A percentile compares a stretch with the other conserved stretches of the same genome.
These are phyloP conservation scores for Lumnitzera racemosa DNA, from an alignment of 345 rosid species.

Conservation along the genomic window DNA sequence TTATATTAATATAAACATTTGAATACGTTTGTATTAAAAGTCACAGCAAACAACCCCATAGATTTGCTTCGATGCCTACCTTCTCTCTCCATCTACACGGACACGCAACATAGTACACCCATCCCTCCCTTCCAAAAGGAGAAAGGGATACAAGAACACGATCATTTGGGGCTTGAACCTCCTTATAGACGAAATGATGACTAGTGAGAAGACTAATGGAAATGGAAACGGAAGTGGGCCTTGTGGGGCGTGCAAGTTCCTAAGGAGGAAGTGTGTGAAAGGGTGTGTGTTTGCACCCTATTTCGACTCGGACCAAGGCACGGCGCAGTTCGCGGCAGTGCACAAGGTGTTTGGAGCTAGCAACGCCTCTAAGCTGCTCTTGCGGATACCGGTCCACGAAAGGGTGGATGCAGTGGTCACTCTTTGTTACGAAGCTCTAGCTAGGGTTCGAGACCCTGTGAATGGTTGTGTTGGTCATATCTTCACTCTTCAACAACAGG, in stretches of 20 bases:
- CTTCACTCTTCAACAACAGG: slow-evolving; percentile 86
- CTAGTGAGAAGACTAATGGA: background rate
- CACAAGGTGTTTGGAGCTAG: slow-evolving; percentile 92
- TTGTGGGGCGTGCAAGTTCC: slow-evolving; percentile 89
- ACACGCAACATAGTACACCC: too few relatives aligned
- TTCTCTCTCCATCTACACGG: too few relatives aligned
- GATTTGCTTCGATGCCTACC: too few relatives aligned
- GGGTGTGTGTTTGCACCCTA: slow-evolving; percentile 88
- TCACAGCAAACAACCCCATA: too few relatives aligned
- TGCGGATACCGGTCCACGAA: slow-evolving; percentile 46
- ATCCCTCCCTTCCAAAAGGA: too few relatives aligned
- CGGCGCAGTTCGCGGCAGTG: slow-evolving; percentile 75
- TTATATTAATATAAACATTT: too few relatives aligned
- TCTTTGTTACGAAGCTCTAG: slow-evolving; percentile 75
- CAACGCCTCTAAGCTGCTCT: slow-evolving; percentile 76
- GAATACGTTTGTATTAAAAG: too few relatives aligned
- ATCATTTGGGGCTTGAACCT: background rate
- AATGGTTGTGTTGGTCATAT: slow-evolving; percentile 75
- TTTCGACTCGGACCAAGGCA: slow-evolving; percentile 81
- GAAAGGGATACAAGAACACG: too few relatives aligned
- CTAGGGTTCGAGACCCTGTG: slow-evolving; percentile 79
- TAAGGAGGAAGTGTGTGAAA: slow-evolving; percentile 65
- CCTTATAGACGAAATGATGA: background rate
- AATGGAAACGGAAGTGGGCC: slow-evolving; percentile 38
- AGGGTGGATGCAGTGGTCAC: slow-evolving; percentile 75